Evolutionary conservation across 1,139 yeast species (phyloP), one percentile per base, ranked within the genome.

Genomic region (Sugiyamaella novakii): DNA sequence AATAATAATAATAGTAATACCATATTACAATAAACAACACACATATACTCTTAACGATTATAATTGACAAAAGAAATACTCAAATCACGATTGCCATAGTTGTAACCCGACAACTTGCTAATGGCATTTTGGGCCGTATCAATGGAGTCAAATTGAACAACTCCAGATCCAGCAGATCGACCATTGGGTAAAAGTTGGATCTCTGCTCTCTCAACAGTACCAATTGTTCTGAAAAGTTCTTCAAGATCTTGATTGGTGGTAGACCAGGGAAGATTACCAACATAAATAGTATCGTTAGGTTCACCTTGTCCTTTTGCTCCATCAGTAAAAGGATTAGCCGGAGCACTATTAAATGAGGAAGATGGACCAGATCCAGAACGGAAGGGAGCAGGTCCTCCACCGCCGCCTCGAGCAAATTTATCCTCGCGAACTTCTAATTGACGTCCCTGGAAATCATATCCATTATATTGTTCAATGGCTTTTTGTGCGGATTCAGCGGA

Each of bases 391-490:
- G n/a, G n/a, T n/a, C 89, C 43, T 70, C 73, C 46, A 19, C 73
- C 41, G 15, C 36, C 69, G 66, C 8, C 5, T 22, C 46, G 87
- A 12, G 82, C 79, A 50, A 54, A 63, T n/a, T 61, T 57, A 45
- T 65, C 68, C 44, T 62, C 64, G 19, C 68, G 62, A 65, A 91
- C 97, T 66, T 75, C 92, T 53, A 91, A 87, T 70, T 84, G 89
- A 68, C 85, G 86, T 65, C 91, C 96, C 69, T 87, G 86, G 77
- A 88, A 82, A 65, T 87, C 81, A 91, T 86, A 87, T 72, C 96
- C 96, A 73, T 89, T 87, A 67, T 88, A 91, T 67, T 83, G 84
- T 70, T 84, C 92, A 68, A 89, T 86, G 58, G 97, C 97, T 64
- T 87, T 89, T 55, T 76, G 75, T 54, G 98, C 98, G 62, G 94